Evolutionary conservation across 441 rosid species (phyloP).

Genomic region (Euphorbia celastroides): DNA sequence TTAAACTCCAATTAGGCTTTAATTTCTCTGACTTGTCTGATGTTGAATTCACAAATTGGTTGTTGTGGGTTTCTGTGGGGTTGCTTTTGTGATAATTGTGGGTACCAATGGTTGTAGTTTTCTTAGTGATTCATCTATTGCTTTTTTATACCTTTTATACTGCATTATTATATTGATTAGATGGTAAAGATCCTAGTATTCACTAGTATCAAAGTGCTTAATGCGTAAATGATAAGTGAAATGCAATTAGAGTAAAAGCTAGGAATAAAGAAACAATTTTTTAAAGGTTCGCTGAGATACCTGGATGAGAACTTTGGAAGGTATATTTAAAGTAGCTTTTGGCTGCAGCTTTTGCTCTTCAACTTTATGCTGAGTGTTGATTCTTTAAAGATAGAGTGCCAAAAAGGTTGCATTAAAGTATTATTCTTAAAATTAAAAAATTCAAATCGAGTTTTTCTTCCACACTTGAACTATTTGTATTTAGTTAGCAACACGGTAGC

Average conservation of each 20-base stretch:
- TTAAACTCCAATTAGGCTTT: conserved; percentile 4
- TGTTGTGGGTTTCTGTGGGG: conserved; percentile 11
- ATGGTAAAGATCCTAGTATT: neutral
- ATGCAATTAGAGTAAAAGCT: conserved; percentile 8
- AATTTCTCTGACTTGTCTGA: conserved; percentile 2
- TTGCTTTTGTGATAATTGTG: conserved; percentile 7
- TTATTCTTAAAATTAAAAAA: neutral
- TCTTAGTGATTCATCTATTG: conserved; percentile 6
- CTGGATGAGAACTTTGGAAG: conserved; percentile 3
- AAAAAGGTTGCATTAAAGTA: neutral
- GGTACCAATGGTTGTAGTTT: conserved; percentile 16
- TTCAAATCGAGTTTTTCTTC: neutral
- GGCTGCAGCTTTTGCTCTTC: neutral
- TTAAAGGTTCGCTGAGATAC: neutral
- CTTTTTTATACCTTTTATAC: conserved; percentile 8
- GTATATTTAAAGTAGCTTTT: neutral
- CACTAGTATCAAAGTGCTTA: conserved; percentile 12
- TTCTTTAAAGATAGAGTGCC: conserved; percentile 2
- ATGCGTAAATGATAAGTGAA: conserved; percentile 19
- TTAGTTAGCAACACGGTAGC: neutral
- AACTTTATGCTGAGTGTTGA: neutral
- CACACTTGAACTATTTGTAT: neutral
- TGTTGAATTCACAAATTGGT: neutral
- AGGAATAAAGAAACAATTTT: conserved; percentile 7
- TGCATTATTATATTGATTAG: too few species aligned